Evolutionary conservation across 2,329 filamentous ascomycete genomes (phyloP).

Genomic region (Fusarium sp.): DNA sequence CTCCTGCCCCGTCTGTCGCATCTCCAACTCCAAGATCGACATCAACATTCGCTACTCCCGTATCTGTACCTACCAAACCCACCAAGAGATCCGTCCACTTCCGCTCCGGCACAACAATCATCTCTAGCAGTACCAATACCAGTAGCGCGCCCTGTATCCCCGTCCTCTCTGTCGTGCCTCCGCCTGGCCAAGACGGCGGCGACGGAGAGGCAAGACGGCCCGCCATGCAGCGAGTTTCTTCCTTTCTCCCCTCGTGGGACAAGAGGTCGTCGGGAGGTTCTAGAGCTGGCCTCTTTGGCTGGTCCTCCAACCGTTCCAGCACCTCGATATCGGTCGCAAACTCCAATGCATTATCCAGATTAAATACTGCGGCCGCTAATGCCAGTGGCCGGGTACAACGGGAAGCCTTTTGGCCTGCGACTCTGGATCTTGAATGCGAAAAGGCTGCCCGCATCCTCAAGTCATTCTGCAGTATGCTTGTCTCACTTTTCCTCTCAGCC

Average conservation of each 20-base stretch:
- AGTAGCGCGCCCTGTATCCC: slow-evolving; percentile 50
- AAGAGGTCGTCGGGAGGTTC: slow-evolving; percentile 53
- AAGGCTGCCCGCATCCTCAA: slow-evolving; percentile 90
- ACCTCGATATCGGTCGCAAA: slow-evolving; percentile 38
- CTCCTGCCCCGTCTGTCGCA: slow-evolving; percentile 35
- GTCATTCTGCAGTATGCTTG: slow-evolving; percentile 81
- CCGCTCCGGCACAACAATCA: slow-evolving; percentile 25
- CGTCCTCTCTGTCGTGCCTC: slow-evolving; percentile 50
- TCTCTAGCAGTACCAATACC: slow-evolving; percentile 27
- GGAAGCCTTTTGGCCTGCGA: slow-evolving; percentile 87
- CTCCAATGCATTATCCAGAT: slow-evolving; percentile 45
- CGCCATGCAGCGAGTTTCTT: slow-evolving; percentile 59
- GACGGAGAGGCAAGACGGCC: slow-evolving; percentile 51
- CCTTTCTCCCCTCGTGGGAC: slow-evolving; percentile 59
- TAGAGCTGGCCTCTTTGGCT: slow-evolving; percentile 54
- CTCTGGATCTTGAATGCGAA: slow-evolving; percentile 88
- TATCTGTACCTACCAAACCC: slow-evolving; percentile 23
- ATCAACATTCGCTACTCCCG: slow-evolving; percentile 32
- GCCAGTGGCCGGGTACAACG: slow-evolving; percentile 49
- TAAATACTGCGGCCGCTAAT: slow-evolving; percentile 53
- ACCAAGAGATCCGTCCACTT: slow-evolving; percentile 35
- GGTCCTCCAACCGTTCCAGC: slow-evolving; percentile 62
- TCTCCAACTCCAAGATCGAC: slow-evolving; percentile 38
- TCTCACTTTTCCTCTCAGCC: background rate
- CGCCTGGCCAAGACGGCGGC: slow-evolving; percentile 49